Percentiles rank a stretch among this genome's conserved stretches.
Evolutionary conservation across 352 stramenopile genomes (phyloP).

Genomic region (Phytophthora citrophthora): DNA sequence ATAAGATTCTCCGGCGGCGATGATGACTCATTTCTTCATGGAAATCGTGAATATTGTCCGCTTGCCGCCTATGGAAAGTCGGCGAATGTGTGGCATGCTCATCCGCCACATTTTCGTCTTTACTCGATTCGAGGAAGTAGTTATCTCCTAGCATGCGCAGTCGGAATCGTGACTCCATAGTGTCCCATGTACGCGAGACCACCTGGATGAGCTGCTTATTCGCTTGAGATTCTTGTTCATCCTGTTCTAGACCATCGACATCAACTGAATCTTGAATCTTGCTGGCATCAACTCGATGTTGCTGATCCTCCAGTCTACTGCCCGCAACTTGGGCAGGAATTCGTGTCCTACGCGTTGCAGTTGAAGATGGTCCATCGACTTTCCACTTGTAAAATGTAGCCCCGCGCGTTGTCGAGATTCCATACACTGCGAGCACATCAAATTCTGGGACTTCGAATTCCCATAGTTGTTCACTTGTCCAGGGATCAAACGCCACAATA

Average conservation of each 20-base stretch:
- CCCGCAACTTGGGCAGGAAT: slow-evolving; percentile 6
- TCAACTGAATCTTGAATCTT: neutral
- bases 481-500: slow-evolving; percentile 76
- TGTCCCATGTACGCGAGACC: slow-evolving; percentile 35
- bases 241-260: slow-evolving; percentile 1
- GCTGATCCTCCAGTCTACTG: neutral
- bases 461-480: slow-evolving; percentile 75
- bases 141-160: slow-evolving; percentile 61
- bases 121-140: slow-evolving; percentile 66
- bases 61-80: slow-evolving; percentile 34
- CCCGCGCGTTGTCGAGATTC: slow-evolving; percentile 56
- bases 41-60: slow-evolving; percentile 32
- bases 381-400: slow-evolving; percentile 78
- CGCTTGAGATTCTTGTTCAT: neutral
- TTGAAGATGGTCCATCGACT: slow-evolving; percentile 72
- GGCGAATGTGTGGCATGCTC: slow-evolving; percentile 6
- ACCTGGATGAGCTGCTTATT: slow-evolving; percentile 37
- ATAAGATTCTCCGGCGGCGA: slow-evolving; percentile 51
- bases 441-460: slow-evolving; percentile 74
- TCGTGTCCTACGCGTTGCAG: slow-evolving; percentile 7
- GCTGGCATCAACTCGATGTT: slow-evolving; percentile 18
- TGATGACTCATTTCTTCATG: slow-evolving; percentile 30
- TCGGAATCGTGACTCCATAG: slow-evolving; percentile 56
- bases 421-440: slow-evolving; percentile 76
- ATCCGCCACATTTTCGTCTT: slow-evolving; percentile 34